phyloP scores from a whole-genome alignment of 805 yeast genomes.

The Kuraishia ogatae region DNA sequence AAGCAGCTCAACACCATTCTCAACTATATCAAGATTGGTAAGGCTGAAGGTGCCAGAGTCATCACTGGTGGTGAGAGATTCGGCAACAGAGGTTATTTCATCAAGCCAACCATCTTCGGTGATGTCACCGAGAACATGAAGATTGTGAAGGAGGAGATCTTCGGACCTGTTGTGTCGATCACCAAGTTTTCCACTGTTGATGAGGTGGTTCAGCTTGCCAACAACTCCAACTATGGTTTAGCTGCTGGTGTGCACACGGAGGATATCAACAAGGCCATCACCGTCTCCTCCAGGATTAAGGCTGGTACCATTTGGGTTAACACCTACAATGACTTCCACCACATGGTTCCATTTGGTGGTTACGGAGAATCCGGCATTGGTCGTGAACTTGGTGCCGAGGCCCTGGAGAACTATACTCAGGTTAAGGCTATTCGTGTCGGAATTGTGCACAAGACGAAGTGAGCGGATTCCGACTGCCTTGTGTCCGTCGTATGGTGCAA shows the following conservation, averaged over 20 bases:
- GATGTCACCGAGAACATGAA: constrained; percentile 68
- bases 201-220: constrained; percentile 67
- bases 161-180: constrained; percentile 81
- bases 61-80: constrained; percentile 76
- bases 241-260: constrained; percentile 84
- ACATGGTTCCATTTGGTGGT: constrained; percentile 64
- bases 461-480: not conserved
- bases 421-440: constrained; percentile 53
- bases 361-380: constrained; percentile 62
- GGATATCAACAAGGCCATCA: constrained; percentile 55
- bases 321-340: constrained; percentile 63
- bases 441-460: not conserved
- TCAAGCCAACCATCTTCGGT: constrained; percentile 80
- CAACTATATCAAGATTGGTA: constrained; percentile 55
- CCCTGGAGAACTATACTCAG: constrained; percentile 58
- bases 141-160: constrained; percentile 83
- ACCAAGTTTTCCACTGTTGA: constrained; percentile 64
- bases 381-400: constrained; percentile 66
- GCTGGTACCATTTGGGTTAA: constrained; percentile 84
- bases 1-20: constrained; percentile 59
- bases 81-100: constrained; percentile 62
- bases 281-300: constrained; percentile 56
- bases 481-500: not conserved
- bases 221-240: constrained; percentile 72
- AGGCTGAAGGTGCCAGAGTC: constrained; percentile 59